phyloP scores from a whole-genome alignment of 495 filamentous ascomycete genomes.

The Hypoxylon rickii region DNA sequence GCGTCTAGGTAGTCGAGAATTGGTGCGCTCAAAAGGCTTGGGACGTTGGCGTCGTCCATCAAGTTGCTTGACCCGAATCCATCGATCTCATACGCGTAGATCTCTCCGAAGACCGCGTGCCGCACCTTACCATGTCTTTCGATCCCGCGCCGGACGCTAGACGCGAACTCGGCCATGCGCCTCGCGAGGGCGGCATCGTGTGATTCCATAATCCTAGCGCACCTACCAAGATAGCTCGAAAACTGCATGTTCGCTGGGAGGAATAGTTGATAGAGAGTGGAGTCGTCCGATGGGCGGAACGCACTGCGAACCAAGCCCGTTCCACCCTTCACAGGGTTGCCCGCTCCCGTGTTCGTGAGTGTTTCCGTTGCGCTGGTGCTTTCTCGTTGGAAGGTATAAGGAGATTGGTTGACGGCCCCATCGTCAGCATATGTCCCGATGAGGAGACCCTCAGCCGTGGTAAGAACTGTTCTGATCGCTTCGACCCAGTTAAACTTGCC shows the following conservation, averaged over 20 bases:
- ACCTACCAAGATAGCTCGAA: conserved; percentile 53
- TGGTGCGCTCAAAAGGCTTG: conserved; percentile 59
- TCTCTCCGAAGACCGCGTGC: conserved; percentile 50
- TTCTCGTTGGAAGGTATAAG: conserved; percentile 62
- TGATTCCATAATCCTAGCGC: conserved; percentile 53
- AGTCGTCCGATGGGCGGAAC: conserved; percentile 69
- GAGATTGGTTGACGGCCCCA: conserved; percentile 53
- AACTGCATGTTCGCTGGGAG: conserved; percentile 76
- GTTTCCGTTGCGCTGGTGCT: conserved; percentile 64
- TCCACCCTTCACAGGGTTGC: conserved; percentile 59
- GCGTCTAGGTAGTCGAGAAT: conserved; percentile 57
- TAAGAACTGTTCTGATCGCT: conserved; percentile 55
- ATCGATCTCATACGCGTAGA: conserved; percentile 66
- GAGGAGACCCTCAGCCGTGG: conserved; percentile 55
- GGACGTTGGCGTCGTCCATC: conserved; percentile 73
- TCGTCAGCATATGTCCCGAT: conserved; percentile 60
- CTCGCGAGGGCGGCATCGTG: conserved; percentile 49
- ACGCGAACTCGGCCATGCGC: conserved; percentile 55
- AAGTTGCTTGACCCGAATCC: conserved; percentile 63
- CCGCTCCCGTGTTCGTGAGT: conserved; percentile 59
- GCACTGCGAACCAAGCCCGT: conserved; percentile 66
- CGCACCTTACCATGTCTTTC: conserved; percentile 54
- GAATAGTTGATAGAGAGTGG: conserved; percentile 59
- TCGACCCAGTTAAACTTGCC: conserved; percentile 56
- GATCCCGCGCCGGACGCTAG: conserved; percentile 54